These are phyloP conservation scores for Trebouxia sp. DNA, from an alignment of 139 green algal genomes.

Conservation along the genomic window DNA sequence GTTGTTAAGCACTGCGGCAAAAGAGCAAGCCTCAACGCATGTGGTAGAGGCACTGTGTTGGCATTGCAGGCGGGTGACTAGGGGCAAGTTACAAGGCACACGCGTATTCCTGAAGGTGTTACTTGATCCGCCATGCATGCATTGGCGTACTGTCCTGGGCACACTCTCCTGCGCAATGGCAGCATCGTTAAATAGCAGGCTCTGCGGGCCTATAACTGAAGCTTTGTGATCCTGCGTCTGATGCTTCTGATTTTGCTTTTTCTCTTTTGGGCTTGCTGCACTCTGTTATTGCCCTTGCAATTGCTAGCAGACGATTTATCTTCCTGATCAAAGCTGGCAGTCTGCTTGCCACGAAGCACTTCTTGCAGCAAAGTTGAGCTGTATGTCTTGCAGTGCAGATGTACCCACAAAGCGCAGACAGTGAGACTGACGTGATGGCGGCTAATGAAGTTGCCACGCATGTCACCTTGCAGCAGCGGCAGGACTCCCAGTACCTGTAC, in stretches of 20 bases:
- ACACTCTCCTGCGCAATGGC: not conserved
- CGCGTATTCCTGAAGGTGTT: not conserved
- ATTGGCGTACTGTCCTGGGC: no score
- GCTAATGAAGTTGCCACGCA: slow-evolving; percentile 43
- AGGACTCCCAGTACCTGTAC: slow-evolving; percentile 13
- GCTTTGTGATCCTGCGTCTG: no score
- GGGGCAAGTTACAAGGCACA: slow-evolving; percentile 1
- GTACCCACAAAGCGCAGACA: slow-evolving; percentile 8
- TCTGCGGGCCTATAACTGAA: no score
- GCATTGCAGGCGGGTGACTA: not conserved
- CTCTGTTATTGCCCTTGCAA: not conserved
- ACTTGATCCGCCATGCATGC: no score
- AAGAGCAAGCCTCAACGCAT: no score
- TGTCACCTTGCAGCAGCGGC: slow-evolving; percentile 29
- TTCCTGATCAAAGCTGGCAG: not conserved
- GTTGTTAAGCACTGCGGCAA: not conserved
- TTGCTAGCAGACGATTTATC: not conserved
- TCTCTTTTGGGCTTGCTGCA: not conserved
- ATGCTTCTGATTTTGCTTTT: not conserved
- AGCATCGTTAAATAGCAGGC: not conserved
- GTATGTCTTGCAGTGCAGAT: slow-evolving; percentile 27
- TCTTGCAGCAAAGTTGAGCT: no score
- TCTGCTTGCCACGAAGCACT: no score
- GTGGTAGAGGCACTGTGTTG: no score
- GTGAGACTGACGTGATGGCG: slow-evolving; percentile 29